Evolutionary conservation across 371 early-diverging fungal genomes (phyloP).

Genomic region (Batkoa obscura): DNA sequence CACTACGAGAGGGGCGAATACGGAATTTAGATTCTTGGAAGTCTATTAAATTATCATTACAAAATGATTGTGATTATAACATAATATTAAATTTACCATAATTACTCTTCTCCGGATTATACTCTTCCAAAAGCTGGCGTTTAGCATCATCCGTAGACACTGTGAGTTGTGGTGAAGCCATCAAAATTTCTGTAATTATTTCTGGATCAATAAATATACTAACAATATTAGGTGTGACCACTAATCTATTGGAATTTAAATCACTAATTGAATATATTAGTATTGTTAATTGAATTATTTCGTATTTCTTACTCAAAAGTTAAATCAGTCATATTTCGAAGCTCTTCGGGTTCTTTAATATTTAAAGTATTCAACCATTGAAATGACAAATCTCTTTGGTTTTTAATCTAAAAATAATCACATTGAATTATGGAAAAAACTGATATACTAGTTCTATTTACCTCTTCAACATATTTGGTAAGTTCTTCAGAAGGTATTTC

Average conservation of each 20-base stretch:
- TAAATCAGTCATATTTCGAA: neutral
- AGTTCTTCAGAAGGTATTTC: constrained; percentile 1
- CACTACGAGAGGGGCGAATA: constrained; percentile 1
- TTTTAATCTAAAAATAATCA: neutral
- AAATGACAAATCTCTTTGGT: neutral
- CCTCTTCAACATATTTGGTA: neutral
- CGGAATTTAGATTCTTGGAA: constrained; percentile 5
- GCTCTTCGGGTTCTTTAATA: neutral
- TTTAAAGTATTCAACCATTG: neutral
- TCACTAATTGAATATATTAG: too few species aligned
- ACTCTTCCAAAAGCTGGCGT: constrained; percentile 4
- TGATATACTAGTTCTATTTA: neutral
- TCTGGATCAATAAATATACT: constrained; percentile 3
- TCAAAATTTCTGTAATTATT: neutral
- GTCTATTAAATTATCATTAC: neutral
- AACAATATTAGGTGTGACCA: neutral
- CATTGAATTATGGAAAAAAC: too few species aligned
- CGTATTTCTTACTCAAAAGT: neutral
- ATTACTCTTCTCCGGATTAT: neutral
- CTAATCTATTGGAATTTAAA: too few species aligned
- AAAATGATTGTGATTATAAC: neutral
- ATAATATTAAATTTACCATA: neutral
- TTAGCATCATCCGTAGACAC: neutral
- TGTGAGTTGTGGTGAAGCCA: neutral
- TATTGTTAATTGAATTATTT: too few species aligned